Base-by-base conservation (phyloP, 1,284 basidiomycete genomes). In the Apiotrichum gracile region DNA sequence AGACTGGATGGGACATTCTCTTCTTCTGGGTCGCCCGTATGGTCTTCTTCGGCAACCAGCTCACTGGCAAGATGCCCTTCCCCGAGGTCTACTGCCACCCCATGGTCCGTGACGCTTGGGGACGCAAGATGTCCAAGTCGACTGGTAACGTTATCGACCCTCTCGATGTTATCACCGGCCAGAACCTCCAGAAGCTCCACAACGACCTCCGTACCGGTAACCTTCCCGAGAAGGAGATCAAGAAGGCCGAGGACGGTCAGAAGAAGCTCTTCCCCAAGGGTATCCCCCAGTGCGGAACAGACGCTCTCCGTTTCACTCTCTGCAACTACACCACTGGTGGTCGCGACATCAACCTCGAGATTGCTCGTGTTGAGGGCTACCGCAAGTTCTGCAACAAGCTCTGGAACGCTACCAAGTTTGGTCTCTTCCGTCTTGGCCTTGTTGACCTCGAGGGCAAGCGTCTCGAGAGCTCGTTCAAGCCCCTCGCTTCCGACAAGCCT, bases 21-120 rank as follows among this genome's bases (percentile, higher is more conserved):
- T 96, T 96, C 82, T 97, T 98, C 84, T 98, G 96, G 96, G 93
- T 98, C 21, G 93, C 96, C 8, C 86, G 93, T 47, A 99, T 98
- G 96, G 93, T 90, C 55, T 81, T 99, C 73, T 85, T 98, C 37
- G 94, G 96, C 51, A 79, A 93, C 68, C 83, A 88, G 59, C 83
- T 97, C 46, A 98, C 96, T 0, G 92, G 82, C 45, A 76, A 87
- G 68, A 83, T 99, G 79, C 96, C 94, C 0, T 99, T 98, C 83
- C 82, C 85, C 55, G 93, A 99, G 77, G 94, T 98, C n/a, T 86
- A 89, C 73, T 97, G 93, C 76, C 96, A 98, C 72, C 94, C 94
- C 25, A 97, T 98, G 92, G 88, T 98, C 66, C 89, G 94, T 51
- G 96, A 99, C 70, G 94, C 94, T 0, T 93, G 97, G 68, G 96